Evolutionary conservation across 208 protist genomes (phyloP).

Genomic region (Giardia muris): DNA sequence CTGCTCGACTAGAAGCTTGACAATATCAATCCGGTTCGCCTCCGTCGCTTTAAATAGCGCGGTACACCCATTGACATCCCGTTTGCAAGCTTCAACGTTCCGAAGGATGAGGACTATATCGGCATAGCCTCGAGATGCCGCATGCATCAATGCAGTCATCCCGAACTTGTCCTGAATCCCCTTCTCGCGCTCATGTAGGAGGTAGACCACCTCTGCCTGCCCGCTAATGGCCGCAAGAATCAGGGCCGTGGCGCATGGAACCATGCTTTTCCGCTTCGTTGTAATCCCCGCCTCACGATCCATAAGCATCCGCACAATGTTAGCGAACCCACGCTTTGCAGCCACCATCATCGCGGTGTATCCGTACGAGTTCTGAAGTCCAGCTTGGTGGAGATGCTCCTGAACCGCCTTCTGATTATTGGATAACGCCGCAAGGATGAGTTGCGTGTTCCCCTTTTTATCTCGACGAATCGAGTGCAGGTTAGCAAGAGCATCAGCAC

Average conservation of each 20-base stretch:
- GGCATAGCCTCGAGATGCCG: not conserved
- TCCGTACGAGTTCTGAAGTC: not conserved
- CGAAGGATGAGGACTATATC: not conserved
- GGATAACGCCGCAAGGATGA: not conserved
- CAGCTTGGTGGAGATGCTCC: not conserved
- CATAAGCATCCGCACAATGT: not conserved
- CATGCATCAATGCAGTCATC: not conserved
- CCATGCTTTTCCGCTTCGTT: not conserved
- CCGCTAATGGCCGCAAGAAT: not conserved
- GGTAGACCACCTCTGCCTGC: not conserved
- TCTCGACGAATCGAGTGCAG: not conserved
- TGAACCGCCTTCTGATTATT: not conserved
- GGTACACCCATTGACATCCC: not conserved
- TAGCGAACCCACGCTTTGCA: not conserved
- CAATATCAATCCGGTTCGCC: not conserved
- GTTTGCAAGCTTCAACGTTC: not conserved
- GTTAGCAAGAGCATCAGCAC: not conserved
- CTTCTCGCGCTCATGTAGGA: not conserved
- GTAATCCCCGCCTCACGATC: not conserved
- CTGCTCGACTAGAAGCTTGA: not conserved
- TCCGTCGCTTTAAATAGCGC: not conserved
- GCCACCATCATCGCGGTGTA: not conserved
- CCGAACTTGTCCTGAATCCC: not conserved
- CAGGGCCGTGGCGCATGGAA: not conserved
- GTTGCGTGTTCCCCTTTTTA: conserved; percentile 1